These are phyloP conservation scores for Biscogniauxia marginata DNA, from an alignment of 2,329 filamentous ascomycete species.

Conservation along the genomic window DNA sequence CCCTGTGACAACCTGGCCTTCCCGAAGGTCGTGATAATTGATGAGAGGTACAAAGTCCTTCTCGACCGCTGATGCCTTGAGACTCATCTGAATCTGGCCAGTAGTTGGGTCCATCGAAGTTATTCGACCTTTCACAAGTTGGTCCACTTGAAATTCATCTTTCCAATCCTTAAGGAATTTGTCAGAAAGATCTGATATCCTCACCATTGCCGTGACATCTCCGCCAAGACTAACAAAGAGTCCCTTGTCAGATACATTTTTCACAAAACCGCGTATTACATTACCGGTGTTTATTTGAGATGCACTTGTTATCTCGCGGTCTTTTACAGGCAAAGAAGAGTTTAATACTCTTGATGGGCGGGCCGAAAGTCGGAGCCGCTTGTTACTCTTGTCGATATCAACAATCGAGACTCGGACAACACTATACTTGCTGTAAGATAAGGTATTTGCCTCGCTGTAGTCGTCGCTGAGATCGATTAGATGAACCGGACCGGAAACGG, in stretches of 20 bases:
- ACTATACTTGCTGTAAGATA: slow-evolving; percentile 77
- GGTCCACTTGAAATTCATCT: slow-evolving; percentile 79
- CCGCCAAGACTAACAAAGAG: slow-evolving; percentile 83
- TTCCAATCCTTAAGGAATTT: slow-evolving; percentile 95
- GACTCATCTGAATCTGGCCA: slow-evolving; percentile 76
- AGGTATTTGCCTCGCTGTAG: slow-evolving; percentile 75
- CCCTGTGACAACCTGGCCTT: slow-evolving; percentile 81
- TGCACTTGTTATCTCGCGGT: slow-evolving; percentile 71
- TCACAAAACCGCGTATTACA: slow-evolving; percentile 86
- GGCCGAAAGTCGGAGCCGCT: slow-evolving; percentile 76
- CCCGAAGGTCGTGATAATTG: slow-evolving; percentile 73
- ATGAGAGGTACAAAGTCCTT: slow-evolving; percentile 72
- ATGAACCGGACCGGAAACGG: slow-evolving; percentile 75
- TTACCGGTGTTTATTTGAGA: slow-evolving; percentile 75
- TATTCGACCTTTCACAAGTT: slow-evolving; percentile 86
- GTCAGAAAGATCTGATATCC: slow-evolving; percentile 86
- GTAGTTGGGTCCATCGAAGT: slow-evolving; percentile 66
- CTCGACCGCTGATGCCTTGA: slow-evolving; percentile 83
- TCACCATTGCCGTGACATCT: slow-evolving; percentile 76
- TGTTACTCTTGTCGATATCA: slow-evolving; percentile 77
- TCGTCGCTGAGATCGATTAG: slow-evolving; percentile 84
- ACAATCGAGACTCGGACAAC: slow-evolving; percentile 85
- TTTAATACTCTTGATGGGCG: slow-evolving; percentile 87
- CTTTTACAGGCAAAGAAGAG: slow-evolving; percentile 76
- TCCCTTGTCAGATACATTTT: slow-evolving; percentile 84